These are phyloP conservation scores for Aureobasidium mangrovei DNA, from an alignment of 2,329 filamentous ascomycete genomes.

Conservation along the genomic window DNA sequence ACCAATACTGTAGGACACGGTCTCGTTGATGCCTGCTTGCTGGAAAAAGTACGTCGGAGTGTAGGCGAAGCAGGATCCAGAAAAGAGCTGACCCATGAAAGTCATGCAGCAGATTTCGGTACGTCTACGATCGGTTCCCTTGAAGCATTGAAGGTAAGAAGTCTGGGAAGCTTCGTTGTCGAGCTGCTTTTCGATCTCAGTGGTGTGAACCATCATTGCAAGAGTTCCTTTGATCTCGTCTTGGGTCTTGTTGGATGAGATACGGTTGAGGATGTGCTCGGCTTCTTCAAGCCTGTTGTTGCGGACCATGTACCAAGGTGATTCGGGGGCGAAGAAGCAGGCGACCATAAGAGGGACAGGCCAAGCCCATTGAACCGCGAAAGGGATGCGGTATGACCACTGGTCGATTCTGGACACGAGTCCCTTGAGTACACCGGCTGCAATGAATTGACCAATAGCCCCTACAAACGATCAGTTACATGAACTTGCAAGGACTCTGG, in stretches of 20 bases:
- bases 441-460: constrained; percentile 53
- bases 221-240: constrained; percentile 4
- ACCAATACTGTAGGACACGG: constrained; percentile 33
- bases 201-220: constrained; percentile 33
- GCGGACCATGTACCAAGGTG: constrained; percentile 30
- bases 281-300: constrained; percentile 29
- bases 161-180: constrained; percentile 22
- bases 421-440: constrained; percentile 32
- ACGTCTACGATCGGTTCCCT: constrained; percentile 32
- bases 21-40: constrained; percentile 32
- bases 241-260: constrained; percentile 24
- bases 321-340: constrained; percentile 28
- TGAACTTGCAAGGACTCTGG: background rate
- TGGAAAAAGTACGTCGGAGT: constrained; percentile 30
- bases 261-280: constrained; percentile 25
- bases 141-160: constrained; percentile 35
- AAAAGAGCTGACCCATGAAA: constrained; percentile 36
- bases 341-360: constrained; percentile 30
- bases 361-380: constrained; percentile 39
- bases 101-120: constrained; percentile 37
- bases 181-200: constrained; percentile 24
- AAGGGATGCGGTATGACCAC: constrained; percentile 39
- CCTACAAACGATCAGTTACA: background rate
- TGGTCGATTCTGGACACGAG: constrained; percentile 26
- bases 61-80: constrained; percentile 37